phyloP scores from a whole-genome alignment of 345 rosid genomes.

The Carallia brachiata region DNA sequence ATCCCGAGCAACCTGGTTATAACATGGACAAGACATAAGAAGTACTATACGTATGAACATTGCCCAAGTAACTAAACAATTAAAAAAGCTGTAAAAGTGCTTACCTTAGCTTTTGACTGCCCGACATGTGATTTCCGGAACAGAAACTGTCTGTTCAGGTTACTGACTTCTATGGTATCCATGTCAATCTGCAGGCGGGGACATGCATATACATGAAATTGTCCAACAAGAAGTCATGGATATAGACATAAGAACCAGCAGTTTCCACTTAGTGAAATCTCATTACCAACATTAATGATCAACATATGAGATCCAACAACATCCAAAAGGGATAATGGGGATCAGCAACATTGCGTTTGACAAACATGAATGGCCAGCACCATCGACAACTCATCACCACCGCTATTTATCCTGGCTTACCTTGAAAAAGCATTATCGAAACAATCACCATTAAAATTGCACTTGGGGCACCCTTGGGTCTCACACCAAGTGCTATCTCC shows the following conservation, averaged over 20 bases:
- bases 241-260: too few relatives aligned
- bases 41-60: background rate
- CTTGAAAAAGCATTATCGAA: background rate
- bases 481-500: background rate
- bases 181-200: conserved; percentile 77
- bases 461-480: background rate
- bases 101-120: conserved; percentile 94
- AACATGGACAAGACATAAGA: conserved; percentile 6
- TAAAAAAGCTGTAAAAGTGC: conserved; percentile 1
- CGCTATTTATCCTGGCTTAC: too few relatives aligned
- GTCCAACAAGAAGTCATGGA: background rate
- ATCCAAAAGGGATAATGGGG: too few relatives aligned
- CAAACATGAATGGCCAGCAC: too few relatives aligned
- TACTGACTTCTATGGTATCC: conserved; percentile 99
- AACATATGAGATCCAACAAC: too few relatives aligned
- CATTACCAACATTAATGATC: too few relatives aligned
- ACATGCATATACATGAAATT: background rate
- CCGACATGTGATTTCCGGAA: conserved; percentile 95
- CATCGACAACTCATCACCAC: background rate
- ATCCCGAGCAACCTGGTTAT: conserved; percentile 88
- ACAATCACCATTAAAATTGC: background rate
- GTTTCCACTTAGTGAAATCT: too few relatives aligned
- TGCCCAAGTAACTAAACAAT: background rate
- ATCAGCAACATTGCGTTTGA: too few relatives aligned
- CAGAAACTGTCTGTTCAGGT: conserved; percentile 91